Percentiles rank a stretch among this genome's conserved stretches.
phyloP scores from a whole-genome alignment of 331 rosid species.

The Spiraea crenata region DNA sequence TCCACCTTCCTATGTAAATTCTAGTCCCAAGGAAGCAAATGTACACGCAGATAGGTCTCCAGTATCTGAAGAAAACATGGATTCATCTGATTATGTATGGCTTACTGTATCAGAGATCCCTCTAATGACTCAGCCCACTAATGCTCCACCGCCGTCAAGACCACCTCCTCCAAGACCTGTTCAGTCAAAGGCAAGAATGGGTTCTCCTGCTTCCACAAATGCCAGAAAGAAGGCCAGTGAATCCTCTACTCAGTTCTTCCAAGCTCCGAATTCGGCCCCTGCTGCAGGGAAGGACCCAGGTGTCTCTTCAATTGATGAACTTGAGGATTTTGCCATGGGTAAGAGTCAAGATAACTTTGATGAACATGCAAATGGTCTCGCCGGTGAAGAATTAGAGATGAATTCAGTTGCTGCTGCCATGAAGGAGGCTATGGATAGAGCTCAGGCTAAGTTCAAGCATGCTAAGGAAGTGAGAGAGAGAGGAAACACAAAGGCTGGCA shows the following conservation, averaged over 20 bases:
- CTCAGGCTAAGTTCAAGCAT: constrained; percentile 91
- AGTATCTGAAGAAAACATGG: constrained; percentile 56
- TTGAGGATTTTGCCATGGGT: constrained; percentile 75
- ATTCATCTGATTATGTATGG: constrained; percentile 70
- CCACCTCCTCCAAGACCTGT: constrained; percentile 96
- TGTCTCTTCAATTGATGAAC: constrained; percentile 56
- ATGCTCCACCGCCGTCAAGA: constrained; percentile 97
- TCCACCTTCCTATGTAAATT: constrained; percentile 59
- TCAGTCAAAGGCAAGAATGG: constrained; percentile 51
- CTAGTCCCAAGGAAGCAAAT: constrained; percentile 45
- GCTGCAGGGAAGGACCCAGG: constrained; percentile 44
- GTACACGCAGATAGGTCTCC: constrained; percentile 51
- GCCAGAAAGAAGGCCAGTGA: constrained; percentile 60
- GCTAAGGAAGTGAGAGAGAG: constrained; percentile 95
- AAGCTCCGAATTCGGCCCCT: constrained; percentile 51
- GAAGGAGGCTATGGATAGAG: constrained; percentile 98
- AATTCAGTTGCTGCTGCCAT: constrained; percentile 95
- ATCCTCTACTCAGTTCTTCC: constrained; percentile 50
- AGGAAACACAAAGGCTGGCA: constrained; percentile 66
- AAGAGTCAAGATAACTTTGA: constrained; percentile 47
- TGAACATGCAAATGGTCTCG: constrained; percentile 57
- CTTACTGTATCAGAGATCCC: constrained; percentile 93
- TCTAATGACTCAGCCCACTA: constrained; percentile 83
- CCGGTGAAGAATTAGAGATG: constrained; percentile 76
- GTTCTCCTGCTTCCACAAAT: constrained; percentile 39